A percentile compares a stretch with the other conserved stretches of the same genome.
Evolutionary conservation across 768 basidiomycete species (phyloP).

Genomic region (Flagelloscypha sp.): DNA sequence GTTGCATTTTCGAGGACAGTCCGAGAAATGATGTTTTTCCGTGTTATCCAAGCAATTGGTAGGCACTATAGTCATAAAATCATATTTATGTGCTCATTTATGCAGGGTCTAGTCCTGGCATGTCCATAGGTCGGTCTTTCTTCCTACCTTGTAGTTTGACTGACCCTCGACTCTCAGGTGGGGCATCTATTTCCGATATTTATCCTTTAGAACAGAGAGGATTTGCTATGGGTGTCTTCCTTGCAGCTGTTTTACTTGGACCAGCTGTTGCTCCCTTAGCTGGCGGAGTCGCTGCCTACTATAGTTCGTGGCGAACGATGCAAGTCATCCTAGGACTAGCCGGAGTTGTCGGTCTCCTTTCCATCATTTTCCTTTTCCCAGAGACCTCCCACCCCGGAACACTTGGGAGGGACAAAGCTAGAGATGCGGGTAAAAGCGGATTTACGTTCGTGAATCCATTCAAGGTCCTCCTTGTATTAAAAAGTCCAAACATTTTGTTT

Average conservation of each 20-base stretch:
- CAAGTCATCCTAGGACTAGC: conserved; percentile 28
- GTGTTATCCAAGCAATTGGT: conserved; percentile 50
- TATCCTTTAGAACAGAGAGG: conserved; percentile 42
- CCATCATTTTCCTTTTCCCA: conserved; percentile 28
- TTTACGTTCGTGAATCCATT: conserved; percentile 38
- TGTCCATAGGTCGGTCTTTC: too few species aligned
- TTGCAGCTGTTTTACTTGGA: conserved; percentile 33
- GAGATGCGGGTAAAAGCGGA: conserved; percentile 4
- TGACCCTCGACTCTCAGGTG: too few species aligned
- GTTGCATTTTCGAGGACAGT: conserved; percentile 30
- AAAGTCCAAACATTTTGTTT: conserved; percentile 35
- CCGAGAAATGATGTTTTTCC: conserved; percentile 36
- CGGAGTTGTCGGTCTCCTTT: conserved; percentile 21
- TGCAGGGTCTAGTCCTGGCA: too few species aligned
- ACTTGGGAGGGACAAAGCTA: conserved; percentile 27
- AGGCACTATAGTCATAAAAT: conserved; percentile 29
- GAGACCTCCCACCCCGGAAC: conserved; percentile 40
- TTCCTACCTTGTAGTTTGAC: too few species aligned
- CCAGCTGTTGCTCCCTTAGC: conserved; percentile 34
- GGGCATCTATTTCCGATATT: conserved; percentile 41
- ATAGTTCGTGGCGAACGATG: conserved; percentile 40
- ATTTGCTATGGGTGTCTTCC: conserved; percentile 39
- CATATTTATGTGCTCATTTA: too few species aligned
- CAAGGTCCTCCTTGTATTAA: conserved; percentile 25
- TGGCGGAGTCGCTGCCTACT: conserved; percentile 33